Evolutionary conservation across 2,329 filamentous ascomycete species (phyloP).

Genomic region (Corinectria fuckeliana): DNA sequence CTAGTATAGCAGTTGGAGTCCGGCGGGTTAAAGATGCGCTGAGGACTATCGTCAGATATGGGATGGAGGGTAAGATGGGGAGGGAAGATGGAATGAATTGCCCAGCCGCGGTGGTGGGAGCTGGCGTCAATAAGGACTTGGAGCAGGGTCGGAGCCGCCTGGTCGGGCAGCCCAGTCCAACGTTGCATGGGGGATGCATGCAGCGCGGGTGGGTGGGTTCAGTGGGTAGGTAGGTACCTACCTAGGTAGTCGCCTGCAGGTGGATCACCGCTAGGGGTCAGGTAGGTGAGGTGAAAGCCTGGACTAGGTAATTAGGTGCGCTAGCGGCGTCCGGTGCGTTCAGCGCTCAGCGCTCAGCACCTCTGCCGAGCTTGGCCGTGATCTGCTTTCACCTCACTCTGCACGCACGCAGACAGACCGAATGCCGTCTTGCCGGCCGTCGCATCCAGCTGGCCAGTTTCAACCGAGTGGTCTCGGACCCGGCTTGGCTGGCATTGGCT

Average conservation of each 20-base stretch:
- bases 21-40: constrained; percentile 19
- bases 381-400: neutral
- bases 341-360: neutral
- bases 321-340: neutral
- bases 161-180: constrained; percentile 34
- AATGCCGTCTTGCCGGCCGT: too few species aligned
- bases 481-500: neutral
- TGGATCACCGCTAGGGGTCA: constrained; percentile 36
- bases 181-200: constrained; percentile 35
- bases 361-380: neutral
- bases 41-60: constrained; percentile 15
- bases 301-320: neutral
- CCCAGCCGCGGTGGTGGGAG: constrained; percentile 30
- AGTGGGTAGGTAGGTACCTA: constrained; percentile 20
- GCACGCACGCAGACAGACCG: too few species aligned
- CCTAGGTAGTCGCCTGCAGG: constrained; percentile 36
- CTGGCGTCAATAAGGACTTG: constrained; percentile 34
- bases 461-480: neutral
- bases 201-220: constrained; percentile 32
- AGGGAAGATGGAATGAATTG: constrained; percentile 9
- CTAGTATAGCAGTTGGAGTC: neutral
- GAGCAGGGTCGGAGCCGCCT: constrained; percentile 26
- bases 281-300: constrained; percentile 17
- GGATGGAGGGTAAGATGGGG: constrained; percentile 18
- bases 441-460: neutral